These are phyloP conservation scores for Stemphylium vesicarium DNA, from an alignment of 2,329 filamentous ascomycete genomes.

Conservation along the genomic window DNA sequence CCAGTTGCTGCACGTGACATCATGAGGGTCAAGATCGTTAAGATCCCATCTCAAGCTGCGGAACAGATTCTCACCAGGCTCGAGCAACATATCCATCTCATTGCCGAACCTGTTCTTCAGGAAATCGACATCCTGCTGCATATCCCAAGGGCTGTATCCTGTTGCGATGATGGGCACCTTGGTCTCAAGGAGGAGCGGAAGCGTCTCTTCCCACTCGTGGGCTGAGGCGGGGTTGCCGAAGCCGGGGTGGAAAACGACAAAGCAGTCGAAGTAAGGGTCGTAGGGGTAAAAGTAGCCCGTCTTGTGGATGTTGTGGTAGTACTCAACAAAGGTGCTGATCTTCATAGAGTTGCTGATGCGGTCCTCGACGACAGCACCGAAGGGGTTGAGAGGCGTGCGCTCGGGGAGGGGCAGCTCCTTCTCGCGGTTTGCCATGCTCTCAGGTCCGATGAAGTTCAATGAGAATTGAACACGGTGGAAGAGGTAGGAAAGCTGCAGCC, in stretches of 20 bases:
- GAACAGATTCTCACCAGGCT: constrained; percentile 94
- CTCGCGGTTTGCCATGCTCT: constrained; percentile 94
- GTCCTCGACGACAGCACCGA: constrained; percentile 92
- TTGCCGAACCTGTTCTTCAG: constrained; percentile 83
- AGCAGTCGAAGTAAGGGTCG: constrained; percentile 98
- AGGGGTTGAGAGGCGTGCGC: constrained; percentile 85
- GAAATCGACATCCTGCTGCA: constrained; percentile 91
- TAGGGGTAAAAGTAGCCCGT: constrained; percentile 91
- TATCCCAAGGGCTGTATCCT: constrained; percentile 94
- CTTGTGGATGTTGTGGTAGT: constrained; percentile 95
- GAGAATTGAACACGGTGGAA: constrained; percentile 94
- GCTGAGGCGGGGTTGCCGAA: constrained; percentile 91
- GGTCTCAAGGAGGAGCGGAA: constrained; percentile 89
- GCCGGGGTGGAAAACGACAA: constrained; percentile 95
- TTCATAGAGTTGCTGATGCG: constrained; percentile 88
- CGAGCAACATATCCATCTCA: constrained; percentile 89
- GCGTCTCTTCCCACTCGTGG: constrained; percentile 91
- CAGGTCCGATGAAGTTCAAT: constrained; percentile 91
- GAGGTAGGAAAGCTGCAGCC: constrained; percentile 91
- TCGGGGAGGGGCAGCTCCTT: constrained; percentile 89
- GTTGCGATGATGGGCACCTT: constrained; percentile 95
- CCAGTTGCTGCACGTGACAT: constrained; percentile 96
- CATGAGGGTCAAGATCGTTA: constrained; percentile 92
- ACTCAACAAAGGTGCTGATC: constrained; percentile 96
- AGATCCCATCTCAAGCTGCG: constrained; percentile 95